Evolutionary conservation across 2,329 filamentous ascomycete species (phyloP).

Genomic region (Monosporascus cannonballus): DNA sequence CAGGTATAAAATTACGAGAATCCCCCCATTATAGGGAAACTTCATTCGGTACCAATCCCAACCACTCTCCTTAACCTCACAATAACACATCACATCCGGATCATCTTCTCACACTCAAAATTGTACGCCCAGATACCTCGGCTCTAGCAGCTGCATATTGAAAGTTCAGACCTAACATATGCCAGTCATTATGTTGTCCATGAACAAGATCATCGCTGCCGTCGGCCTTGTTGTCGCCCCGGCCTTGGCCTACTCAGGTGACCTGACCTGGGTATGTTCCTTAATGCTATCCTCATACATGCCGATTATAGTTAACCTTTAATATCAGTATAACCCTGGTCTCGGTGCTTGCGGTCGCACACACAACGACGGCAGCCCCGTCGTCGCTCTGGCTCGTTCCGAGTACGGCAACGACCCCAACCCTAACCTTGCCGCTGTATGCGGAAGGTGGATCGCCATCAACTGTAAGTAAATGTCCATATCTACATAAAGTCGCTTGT

Average conservation of each 20-base stretch:
- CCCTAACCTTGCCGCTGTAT: constrained; percentile 15
- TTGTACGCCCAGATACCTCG: not conserved
- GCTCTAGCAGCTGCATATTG: not conserved
- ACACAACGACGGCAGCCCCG: constrained; percentile 14
- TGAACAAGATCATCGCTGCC: constrained; percentile 13
- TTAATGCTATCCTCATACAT: too few species aligned
- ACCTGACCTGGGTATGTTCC: constrained; percentile 13
- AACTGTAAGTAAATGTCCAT: not conserved
- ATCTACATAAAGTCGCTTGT: not conserved
- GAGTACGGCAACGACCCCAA: constrained; percentile 16
- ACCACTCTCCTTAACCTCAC: too few species aligned
- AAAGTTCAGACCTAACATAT: not conserved
- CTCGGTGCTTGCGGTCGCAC: constrained; percentile 22
- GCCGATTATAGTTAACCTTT: not conserved
- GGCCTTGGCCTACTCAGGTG: constrained; percentile 10
- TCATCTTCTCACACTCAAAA: not conserved
- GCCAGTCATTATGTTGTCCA: constrained; percentile 16
- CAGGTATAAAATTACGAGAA: too few species aligned
- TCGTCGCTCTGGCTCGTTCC: constrained; percentile 20
- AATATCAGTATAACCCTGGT: constrained; percentile 17
- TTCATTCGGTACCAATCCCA: too few species aligned
- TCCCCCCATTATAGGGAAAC: too few species aligned
- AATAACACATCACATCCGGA: not conserved
- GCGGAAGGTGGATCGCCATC: constrained; percentile 25
- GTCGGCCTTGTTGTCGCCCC: constrained; percentile 9